Percentiles rank a stretch among this genome's conserved stretches.
phyloP scores from a whole-genome alignment of 2,329 filamentous ascomycete species.

The Stachybotrys chartarum region DNA sequence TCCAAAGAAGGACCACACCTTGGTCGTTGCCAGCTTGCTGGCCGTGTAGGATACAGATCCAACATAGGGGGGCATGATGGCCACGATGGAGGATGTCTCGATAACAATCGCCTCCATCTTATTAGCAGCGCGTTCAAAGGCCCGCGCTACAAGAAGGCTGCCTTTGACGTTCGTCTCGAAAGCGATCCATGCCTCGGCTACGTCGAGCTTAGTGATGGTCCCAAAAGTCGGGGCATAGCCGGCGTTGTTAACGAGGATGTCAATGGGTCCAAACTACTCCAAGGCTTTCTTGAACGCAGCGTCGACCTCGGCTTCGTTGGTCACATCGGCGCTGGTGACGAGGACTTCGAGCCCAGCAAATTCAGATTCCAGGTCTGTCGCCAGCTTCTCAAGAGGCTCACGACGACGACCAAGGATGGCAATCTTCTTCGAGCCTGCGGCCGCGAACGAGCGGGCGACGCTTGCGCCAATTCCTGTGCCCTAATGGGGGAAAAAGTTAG shows the following conservation, averaged over 20 bases:
- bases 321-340: constrained; percentile 9
- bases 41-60: not conserved
- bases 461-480: constrained; percentile 43
- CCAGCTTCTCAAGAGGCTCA: constrained; percentile 13
- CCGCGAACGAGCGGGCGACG: constrained; percentile 33
- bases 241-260: constrained; percentile 20
- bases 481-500: not conserved
- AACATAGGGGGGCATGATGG: constrained; percentile 4
- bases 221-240: constrained; percentile 9
- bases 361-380: constrained; percentile 5
- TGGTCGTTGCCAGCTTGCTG: constrained; percentile 1
- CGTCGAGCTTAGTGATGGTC: constrained; percentile 9
- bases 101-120: constrained; percentile 11
- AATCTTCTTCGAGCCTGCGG: constrained; percentile 36
- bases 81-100: constrained; percentile 12
- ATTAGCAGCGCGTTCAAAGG: constrained; percentile 9
- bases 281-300: constrained; percentile 4
- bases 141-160: constrained; percentile 10
- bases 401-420: constrained; percentile 32
- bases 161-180: constrained; percentile 18
- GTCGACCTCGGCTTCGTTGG: constrained; percentile 4
- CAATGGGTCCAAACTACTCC: constrained; percentile 5
- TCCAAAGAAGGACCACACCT: not conserved
- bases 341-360: constrained; percentile 10
- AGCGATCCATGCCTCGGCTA: constrained; percentile 14